Evolutionary conservation across 2,329 filamentous ascomycete genomes (phyloP), one percentile per base, ranked within the genome.

Genomic region (Aspergillus melleus): DNA sequence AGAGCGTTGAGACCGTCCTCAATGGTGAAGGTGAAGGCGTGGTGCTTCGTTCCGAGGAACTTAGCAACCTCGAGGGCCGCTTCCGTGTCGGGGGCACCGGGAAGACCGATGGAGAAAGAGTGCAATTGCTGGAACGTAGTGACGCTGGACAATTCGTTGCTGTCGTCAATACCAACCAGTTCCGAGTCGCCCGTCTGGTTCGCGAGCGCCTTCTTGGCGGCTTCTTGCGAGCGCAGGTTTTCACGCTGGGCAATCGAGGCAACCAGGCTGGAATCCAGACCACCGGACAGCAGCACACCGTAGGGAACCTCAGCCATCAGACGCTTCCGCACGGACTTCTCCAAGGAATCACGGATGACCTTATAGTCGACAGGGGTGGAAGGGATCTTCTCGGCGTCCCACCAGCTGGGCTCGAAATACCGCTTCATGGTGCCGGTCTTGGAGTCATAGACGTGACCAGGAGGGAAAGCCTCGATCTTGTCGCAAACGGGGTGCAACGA

Each of bases 271-370:
- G 95, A 99, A 79, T 99, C 95, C 54, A 99, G 84, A 69, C 95
- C 95, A 72, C 95, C 95, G 55, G 95, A 99, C 53, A 99, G 84
- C 60, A 99, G 81, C 22, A 99, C 95, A 78, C 95, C 95, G 76
- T 97, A 99, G 16, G 95, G 95, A 39, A 99, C 95, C 79, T 99
- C 95, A 22, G 95, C 95, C 95, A 99, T 99, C 76, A 99, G 84
- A 67, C 95, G 89, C 83, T 99, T 99, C 73, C 94, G 88, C 59
- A 99, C 95, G 11, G 95, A 88, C 78, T 88, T 90, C 83, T 98
- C 95, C 61, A 99, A 84, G 1, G 89, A 88, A 73, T 89, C 85
- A 66, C 95, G 87, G 68, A 99, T 84, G 55, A 86, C 75, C 82
- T 90, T 96, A 75, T 92, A 88, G 79, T 98, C 91, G 61, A 96